A percentile compares a stretch with the other conserved stretches of the same genome.
Conservation (phyloP, 2,329 filamentous ascomycete species). For the Sarocladium kiliense region DNA sequence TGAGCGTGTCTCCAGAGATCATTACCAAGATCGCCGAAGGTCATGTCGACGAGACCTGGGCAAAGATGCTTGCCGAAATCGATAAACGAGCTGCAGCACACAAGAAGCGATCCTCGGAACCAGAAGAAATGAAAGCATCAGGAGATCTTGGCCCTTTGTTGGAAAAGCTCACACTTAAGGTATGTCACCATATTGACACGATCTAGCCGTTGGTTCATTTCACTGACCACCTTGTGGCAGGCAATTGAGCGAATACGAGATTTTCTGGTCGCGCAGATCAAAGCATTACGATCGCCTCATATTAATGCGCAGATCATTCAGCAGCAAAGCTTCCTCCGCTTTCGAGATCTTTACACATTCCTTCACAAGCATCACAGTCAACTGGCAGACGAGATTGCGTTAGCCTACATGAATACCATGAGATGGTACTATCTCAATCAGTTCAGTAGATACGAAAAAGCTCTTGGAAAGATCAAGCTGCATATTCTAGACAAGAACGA, state of each 20-base stretch:
- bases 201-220: background rate
- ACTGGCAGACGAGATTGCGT: conserved; percentile 84
- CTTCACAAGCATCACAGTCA: conserved; percentile 74
- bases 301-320: conserved; percentile 98
- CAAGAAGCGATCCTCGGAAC: conserved; percentile 58
- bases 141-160: conserved; percentile 82
- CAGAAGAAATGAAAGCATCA: conserved; percentile 65
- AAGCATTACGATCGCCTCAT: conserved; percentile 85
- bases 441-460: conserved; percentile 80
- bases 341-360: conserved; percentile 84
- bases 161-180: conserved; percentile 77
- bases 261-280: conserved; percentile 90
- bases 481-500: conserved; percentile 80
- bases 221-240: conserved; percentile 29
- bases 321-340: conserved; percentile 82
- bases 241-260: conserved; percentile 93
- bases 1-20: conserved; percentile 78
- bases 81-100: conserved; percentile 72
- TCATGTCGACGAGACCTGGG: conserved; percentile 83
- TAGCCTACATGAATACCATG: conserved; percentile 98
- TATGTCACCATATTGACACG: conserved; percentile 24
- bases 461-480: conserved; percentile 78
- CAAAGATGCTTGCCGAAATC: conserved; percentile 75
- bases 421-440: conserved; percentile 95
- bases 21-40: conserved; percentile 85